Evolutionary conservation across 208 protist species (phyloP), one percentile per base, ranked within the genome.

Genomic region (Acanthamoeba healyi): DNA sequence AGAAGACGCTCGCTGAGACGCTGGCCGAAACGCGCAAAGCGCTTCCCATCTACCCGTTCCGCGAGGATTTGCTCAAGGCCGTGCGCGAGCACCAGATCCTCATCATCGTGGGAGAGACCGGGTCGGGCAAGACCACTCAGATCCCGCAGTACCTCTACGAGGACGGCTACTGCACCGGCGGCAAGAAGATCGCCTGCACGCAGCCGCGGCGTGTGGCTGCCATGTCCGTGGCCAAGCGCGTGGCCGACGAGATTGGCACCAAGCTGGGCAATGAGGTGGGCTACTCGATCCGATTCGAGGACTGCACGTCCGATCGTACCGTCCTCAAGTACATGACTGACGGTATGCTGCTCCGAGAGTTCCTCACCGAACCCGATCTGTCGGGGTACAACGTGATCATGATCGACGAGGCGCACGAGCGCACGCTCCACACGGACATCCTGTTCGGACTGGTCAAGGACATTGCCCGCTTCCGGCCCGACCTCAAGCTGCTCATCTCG

Each of bases 361-460:
- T 99, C 84, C 96, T 99, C 2, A 97, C 89, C 3, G 99, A 99
- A 93, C 98, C 99, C 0, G 95, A 99, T 93, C 97, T 99, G 34
- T 81, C 74, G 22, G 95, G 93, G 36, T 99, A 99, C 74, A 98
- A 96, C 40, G 98, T 98, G 29, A 99, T 99, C 67, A 99, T 99
- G 96, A 97, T 99, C 15, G 99, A 99, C 96, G 99, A 99, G 96
- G 99, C 99, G 9, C 98, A 99, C 96, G 98, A 99, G 95, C 96
- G 98, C 61, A 98, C 98, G 12, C 94, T 99, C 0, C 97, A 98
- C 93, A 99, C 98, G 0, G 98, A 99, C 96, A 96, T 99, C 42
- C 94, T 99, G 9, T 99, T 99, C 93, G 98, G 98, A 5, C 74
- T 99, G 36, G 61, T 98, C 6, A 99, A 99, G 87, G 97, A 98